phyloP scores from a whole-genome alignment of 1,284 basidiomycete species.

The Cutaneotrichosporon sp. region DNA sequence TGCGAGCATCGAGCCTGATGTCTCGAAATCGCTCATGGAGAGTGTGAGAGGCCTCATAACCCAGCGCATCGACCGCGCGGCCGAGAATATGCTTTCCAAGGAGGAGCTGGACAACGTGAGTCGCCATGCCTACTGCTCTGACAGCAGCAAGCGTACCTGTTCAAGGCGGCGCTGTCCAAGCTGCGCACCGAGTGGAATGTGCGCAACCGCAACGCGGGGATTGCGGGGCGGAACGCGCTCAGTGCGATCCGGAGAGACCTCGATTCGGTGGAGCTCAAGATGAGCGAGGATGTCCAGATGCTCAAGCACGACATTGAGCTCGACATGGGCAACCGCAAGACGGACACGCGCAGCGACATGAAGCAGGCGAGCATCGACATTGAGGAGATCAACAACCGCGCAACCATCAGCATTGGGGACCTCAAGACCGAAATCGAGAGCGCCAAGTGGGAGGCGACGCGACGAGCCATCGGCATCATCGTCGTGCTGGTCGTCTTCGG shows the following conservation, averaged over 20 bases:
- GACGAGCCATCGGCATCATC: slow-evolving; percentile 66
- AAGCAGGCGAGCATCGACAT: slow-evolving; percentile 86
- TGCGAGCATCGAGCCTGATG: slow-evolving; percentile 43
- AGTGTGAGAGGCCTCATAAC: slow-evolving; percentile 78
- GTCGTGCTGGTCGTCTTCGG: slow-evolving; percentile 26
- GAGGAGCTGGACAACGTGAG: slow-evolving; percentile 90
- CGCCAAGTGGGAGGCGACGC: slow-evolving; percentile 88
- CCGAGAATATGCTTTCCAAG: slow-evolving; percentile 70
- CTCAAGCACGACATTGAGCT: slow-evolving; percentile 82
- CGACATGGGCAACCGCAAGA: slow-evolving; percentile 92
- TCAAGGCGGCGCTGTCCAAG: slow-evolving; percentile 90
- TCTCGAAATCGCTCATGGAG: slow-evolving; percentile 79
- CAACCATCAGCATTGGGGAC: slow-evolving; percentile 81
- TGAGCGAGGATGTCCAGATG: slow-evolving; percentile 88
- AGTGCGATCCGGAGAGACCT: slow-evolving; percentile 81
- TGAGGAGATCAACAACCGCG: slow-evolving; percentile 85
- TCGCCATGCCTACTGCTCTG: slow-evolving; percentile 22
- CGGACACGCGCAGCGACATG: slow-evolving; percentile 84
- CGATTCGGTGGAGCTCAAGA: slow-evolving; percentile 80
- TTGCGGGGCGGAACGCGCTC: slow-evolving; percentile 75
- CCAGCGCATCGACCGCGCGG: slow-evolving; percentile 70
- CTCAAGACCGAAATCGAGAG: slow-evolving; percentile 83
- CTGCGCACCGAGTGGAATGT: slow-evolving; percentile 84
- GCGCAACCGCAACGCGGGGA: slow-evolving; percentile 79
- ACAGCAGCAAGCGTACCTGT: slow-evolving; percentile 87